Evolutionary conservation across 1,139 yeast genomes (phyloP).

Genomic region (Groenewaldozyma sp.): DNA sequence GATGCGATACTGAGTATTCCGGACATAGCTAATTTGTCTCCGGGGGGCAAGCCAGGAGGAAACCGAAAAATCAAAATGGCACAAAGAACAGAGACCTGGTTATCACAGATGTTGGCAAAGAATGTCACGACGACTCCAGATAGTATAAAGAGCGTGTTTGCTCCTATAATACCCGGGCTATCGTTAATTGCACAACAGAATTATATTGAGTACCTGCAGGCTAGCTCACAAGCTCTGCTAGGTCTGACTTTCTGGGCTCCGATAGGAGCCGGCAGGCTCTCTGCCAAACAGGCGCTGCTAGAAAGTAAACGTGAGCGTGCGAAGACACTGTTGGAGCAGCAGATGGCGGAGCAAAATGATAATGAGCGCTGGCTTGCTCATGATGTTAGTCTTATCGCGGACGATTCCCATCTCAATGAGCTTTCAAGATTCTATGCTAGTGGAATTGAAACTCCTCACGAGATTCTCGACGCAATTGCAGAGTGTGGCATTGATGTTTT

Average conservation of each 20-base stretch:
- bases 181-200: conserved; percentile 16
- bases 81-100: conserved; percentile 29
- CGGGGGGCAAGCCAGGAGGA: conserved; percentile 27
- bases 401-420: conserved; percentile 8
- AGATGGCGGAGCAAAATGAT: neutral
- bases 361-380: neutral
- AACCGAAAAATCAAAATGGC: conserved; percentile 32
- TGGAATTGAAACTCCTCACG: conserved; percentile 28
- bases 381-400: conserved; percentile 5
- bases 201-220: conserved; percentile 19
- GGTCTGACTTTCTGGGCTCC: conserved; percentile 8
- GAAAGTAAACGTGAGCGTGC: conserved; percentile 9
- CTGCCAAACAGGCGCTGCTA: conserved; percentile 13
- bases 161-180: conserved; percentile 26
- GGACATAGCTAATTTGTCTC: conserved; percentile 27
- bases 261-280: conserved; percentile 13
- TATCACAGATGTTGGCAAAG: conserved; percentile 15
- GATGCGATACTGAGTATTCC: conserved; percentile 27
- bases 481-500: conserved; percentile 31
- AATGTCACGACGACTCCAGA: conserved; percentile 2
- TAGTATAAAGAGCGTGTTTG: conserved; percentile 18
- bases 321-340: conserved; percentile 1
- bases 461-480: conserved; percentile 24
- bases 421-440: conserved; percentile 19
- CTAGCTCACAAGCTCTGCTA: conserved; percentile 5